Evolutionary conservation across 441 rosid genomes (phyloP).

Genomic region (Populus trichocarpa): DNA sequence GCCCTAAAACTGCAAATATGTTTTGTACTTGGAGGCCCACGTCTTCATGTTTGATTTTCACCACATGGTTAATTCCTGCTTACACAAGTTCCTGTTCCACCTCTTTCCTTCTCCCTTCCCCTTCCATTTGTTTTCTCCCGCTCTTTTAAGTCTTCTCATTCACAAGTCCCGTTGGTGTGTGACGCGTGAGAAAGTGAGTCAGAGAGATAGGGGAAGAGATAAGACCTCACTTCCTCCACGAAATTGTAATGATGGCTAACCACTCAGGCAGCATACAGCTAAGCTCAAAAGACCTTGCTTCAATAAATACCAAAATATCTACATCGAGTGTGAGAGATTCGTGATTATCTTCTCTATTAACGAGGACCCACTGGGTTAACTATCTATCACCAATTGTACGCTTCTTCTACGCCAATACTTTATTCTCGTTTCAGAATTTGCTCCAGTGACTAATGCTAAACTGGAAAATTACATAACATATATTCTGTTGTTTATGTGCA

Average conservation of each 20-base stretch:
- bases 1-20: neutral
- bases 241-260: slow-evolving; percentile 18
- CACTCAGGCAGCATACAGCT: slow-evolving; percentile 20
- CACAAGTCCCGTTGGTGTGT: neutral
- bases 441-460: neutral
- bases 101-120: neutral
- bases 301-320: slow-evolving; percentile 25
- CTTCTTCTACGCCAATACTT: neutral
- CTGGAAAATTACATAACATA: neutral
- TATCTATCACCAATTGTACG: neutral
- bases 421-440: neutral
- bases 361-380: neutral
- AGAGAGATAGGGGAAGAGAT: slow-evolving; percentile 25
- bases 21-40: neutral
- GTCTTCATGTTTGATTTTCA: neutral
- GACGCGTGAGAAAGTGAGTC: neutral
- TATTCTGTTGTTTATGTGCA: neutral
- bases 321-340: slow-evolving; percentile 13
- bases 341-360: slow-evolving; percentile 12
- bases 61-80: neutral
- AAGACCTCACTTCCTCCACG: slow-evolving; percentile 39
- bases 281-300: slow-evolving; percentile 25
- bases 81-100: neutral
- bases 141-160: neutral
- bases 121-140: neutral